Conservation (phyloP, 257 asterid genomes). For the Knoxia roxburghii region DNA sequence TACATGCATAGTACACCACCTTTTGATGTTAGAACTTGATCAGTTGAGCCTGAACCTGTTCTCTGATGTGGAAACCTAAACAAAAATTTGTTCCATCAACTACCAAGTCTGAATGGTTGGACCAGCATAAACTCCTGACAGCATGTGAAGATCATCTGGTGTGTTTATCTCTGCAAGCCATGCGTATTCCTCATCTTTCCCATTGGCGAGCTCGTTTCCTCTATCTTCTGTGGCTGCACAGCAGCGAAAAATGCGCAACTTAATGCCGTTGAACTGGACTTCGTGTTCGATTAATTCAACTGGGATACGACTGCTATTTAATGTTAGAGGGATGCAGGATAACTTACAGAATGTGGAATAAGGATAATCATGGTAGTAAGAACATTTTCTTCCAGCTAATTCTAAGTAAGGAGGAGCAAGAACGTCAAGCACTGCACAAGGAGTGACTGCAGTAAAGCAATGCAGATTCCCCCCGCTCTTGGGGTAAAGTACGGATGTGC, state of each 20-base stretch:
- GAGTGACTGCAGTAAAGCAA: conserved; percentile 81
- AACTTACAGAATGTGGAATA: conserved; percentile 60
- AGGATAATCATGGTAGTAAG: conserved; percentile 80
- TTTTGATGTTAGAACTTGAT: too few relatives aligned
- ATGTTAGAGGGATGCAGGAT: background rate
- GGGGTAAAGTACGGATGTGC: conserved; percentile 64
- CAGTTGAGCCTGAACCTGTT: too few relatives aligned
- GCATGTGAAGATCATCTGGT: conserved; percentile 79
- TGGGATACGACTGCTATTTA: background rate
- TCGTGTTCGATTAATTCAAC: background rate
- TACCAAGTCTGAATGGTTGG: conserved; percentile 44
- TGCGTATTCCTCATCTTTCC: conserved; percentile 61
- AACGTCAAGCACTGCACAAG: conserved; percentile 93
- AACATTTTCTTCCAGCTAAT: conserved; percentile 68
- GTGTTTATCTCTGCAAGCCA: conserved; percentile 73
- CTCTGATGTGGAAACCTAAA: too few relatives aligned
- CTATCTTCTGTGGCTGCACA: conserved; percentile 41
- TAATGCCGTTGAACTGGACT: background rate
- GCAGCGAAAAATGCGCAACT: background rate
- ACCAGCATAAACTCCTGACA: conserved; percentile 51
- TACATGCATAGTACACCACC: too few relatives aligned
- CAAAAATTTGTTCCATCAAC: background rate
- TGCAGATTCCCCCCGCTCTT: conserved; percentile 89
- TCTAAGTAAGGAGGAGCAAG: conserved; percentile 90
- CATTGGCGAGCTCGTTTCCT: conserved; percentile 27